Evolutionary conservation across 2,329 filamentous ascomycete genomes (phyloP), one percentile per base, ranked within the genome.

Genomic region (Xylaria multiplex): DNA sequence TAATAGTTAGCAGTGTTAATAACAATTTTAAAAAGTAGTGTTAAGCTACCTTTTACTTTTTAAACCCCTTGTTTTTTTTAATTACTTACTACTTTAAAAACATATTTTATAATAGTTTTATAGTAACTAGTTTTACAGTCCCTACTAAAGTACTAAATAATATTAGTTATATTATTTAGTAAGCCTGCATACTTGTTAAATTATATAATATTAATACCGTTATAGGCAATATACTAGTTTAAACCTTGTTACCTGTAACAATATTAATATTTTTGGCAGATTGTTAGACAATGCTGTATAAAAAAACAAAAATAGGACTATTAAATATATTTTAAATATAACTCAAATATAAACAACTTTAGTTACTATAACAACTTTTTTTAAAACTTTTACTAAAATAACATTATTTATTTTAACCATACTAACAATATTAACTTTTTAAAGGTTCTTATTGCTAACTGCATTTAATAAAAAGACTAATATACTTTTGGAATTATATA

Each of bases 141-240:
- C 22, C 35, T 19, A 35, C n/a, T 32, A 13, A 35, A 11, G 2
- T 57, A 9, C 14, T 48, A 22, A 48, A 48, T 58, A 48, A 27
- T 37, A 58, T 49, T 48, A 58, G n/a, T n/a, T 58, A 24, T 37
- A 24, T 58, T 58, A 37, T 58, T 56, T 56, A 56, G 9, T 56
- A 56, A 43, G 14, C 13, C 22, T 45, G 14, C 19, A 45, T 56
- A 22, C 14, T 49, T 49, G 37, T 40, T 35, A 8, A 14, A 14
- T 58, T 48, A 48, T 37, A 48, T 58, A 48, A 58, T 48, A 30
- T 37, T 58, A 58, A 58, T 40, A 6, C 3, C 32, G n/a, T 22
- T 48, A 49, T 49, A 58, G 22, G n/a, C 8, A 48, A 48, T 58
- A 37, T 27, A 6, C 24, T 58, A 24, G 37, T 24, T 40, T 49